Evolutionary conservation across 352 stramenopile species (phyloP).

Genomic region (Globisporangium radiosum): DNA sequence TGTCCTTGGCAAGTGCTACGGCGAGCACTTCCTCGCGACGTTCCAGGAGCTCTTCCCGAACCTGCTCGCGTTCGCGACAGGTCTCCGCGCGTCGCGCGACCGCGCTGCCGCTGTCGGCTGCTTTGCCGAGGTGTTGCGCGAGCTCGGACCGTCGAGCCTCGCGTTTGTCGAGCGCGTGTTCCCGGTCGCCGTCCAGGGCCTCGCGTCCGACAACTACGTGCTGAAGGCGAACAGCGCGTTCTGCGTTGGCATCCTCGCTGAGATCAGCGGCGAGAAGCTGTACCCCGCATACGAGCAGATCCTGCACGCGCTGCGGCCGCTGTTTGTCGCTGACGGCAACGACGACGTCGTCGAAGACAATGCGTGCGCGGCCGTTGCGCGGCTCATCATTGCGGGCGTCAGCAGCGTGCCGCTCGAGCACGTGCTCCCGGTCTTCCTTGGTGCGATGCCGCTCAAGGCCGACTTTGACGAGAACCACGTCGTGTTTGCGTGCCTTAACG

Average conservation of each 20-base stretch:
- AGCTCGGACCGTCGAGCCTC: constrained; percentile 75
- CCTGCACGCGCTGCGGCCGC: constrained; percentile 85
- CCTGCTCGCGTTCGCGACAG: constrained; percentile 90
- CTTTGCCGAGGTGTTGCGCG: constrained; percentile 93
- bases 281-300: constrained; percentile 86
- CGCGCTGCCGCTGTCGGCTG: constrained; percentile 92
- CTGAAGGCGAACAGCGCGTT: constrained; percentile 94
- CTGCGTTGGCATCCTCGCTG: constrained; percentile 90
- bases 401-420: constrained; percentile 85
- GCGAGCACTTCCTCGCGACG: constrained; percentile 86
- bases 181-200: constrained; percentile 86
- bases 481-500: constrained; percentile 92
- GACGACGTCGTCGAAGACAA: constrained; percentile 92
- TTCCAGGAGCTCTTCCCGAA: constrained; percentile 88
- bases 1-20: constrained; percentile 92
- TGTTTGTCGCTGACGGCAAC: constrained; percentile 87
- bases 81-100: constrained; percentile 86
- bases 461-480: constrained; percentile 96
- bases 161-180: constrained; percentile 88
- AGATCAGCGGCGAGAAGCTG: constrained; percentile 70
- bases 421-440: constrained; percentile 92
- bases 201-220: constrained; percentile 89
- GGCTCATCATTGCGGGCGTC: constrained; percentile 88
- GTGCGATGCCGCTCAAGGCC: constrained; percentile 91
- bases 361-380: constrained; percentile 86